A percentile compares a stretch with the other conserved stretches of the same genome.
phyloP scores from a whole-genome alignment of 2,329 filamentous ascomycete genomes.

The Aspergillus japonicus region DNA sequence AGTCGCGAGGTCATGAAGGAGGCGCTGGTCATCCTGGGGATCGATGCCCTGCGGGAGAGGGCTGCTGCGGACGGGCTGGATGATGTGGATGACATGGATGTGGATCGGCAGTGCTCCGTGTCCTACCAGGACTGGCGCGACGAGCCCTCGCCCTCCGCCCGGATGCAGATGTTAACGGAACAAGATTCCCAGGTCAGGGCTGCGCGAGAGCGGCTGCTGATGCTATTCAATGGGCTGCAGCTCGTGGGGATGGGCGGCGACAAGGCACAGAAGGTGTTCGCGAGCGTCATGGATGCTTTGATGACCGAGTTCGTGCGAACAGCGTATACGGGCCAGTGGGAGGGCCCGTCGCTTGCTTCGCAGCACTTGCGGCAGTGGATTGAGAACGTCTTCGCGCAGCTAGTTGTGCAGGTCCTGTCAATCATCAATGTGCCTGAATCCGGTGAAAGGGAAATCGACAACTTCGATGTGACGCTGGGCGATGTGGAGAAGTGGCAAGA shows the following conservation, averaged over 20 bases:
- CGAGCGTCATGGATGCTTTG: slow-evolving; percentile 57
- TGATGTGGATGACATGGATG: slow-evolving; percentile 36
- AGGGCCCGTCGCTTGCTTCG: slow-evolving; percentile 47
- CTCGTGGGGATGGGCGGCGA: slow-evolving; percentile 56
- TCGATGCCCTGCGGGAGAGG: slow-evolving; percentile 32
- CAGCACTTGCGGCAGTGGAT: slow-evolving; percentile 57
- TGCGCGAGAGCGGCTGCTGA: slow-evolving; percentile 36
- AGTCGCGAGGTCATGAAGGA: slow-evolving; percentile 47
- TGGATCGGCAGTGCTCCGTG: slow-evolving; percentile 37
- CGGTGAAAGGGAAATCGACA: slow-evolving; percentile 22
- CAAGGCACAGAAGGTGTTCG: slow-evolving; percentile 57
- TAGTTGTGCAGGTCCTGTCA: slow-evolving; percentile 51
- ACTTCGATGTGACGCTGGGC: slow-evolving; percentile 36
- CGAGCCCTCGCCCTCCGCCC: slow-evolving; percentile 28
- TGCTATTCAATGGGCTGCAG: slow-evolving; percentile 48
- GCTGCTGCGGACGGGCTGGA: slow-evolving; percentile 15
- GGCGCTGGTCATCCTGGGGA: slow-evolving; percentile 43
- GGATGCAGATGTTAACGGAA: slow-evolving; percentile 35
- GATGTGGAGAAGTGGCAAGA: slow-evolving; percentile 56
- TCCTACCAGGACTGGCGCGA: slow-evolving; percentile 41
- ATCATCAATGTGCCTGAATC: slow-evolving; percentile 34
- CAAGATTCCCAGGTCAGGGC: slow-evolving; percentile 29
- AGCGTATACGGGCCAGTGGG: slow-evolving; percentile 60
- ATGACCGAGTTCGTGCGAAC: slow-evolving; percentile 57
- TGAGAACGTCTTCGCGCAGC: slow-evolving; percentile 53